phyloP scores from a whole-genome alignment of 2,329 filamentous ascomycete species.

The Aspergillus felis region DNA sequence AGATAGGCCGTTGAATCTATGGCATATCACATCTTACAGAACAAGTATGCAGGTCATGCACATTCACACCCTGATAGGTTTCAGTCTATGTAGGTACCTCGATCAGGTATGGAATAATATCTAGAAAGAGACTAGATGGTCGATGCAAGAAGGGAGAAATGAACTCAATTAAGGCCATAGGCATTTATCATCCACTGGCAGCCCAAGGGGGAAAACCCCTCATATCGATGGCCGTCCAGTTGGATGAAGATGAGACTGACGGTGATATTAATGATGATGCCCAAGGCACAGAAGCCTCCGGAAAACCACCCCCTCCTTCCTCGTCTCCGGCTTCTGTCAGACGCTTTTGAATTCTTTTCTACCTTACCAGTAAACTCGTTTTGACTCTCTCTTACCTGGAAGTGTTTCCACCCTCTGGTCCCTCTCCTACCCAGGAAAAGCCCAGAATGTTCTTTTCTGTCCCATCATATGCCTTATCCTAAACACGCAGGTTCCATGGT shows the following conservation, averaged over 20 bases:
- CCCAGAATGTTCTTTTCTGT: conserved; percentile 15
- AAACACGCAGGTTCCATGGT: conserved; percentile 5
- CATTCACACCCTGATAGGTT: not conserved
- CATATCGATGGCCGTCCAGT: not conserved
- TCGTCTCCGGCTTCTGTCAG: not conserved
- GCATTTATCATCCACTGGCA: not conserved
- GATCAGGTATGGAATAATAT: not conserved
- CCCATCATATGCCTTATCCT: conserved; percentile 5
- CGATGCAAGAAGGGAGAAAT: not conserved
- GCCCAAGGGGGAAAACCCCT: not conserved
- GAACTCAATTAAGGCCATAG: not conserved
- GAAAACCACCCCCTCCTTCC: not conserved
- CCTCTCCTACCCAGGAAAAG: conserved; percentile 5
- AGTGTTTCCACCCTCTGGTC: not conserved
- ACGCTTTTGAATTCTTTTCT: not conserved
- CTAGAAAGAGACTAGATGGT: not conserved
- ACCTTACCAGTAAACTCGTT: not conserved
- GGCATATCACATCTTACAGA: not conserved
- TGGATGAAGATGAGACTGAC: not conserved
- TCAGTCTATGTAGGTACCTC: not conserved
- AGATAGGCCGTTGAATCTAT: not conserved
- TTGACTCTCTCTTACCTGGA: not conserved
- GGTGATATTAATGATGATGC: not conserved
- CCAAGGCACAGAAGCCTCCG: not conserved
- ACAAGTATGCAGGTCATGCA: not conserved